Conservation (phyloP, 768 basidiomycete genomes). For the Tylopilus cervinicoccineus region DNA sequence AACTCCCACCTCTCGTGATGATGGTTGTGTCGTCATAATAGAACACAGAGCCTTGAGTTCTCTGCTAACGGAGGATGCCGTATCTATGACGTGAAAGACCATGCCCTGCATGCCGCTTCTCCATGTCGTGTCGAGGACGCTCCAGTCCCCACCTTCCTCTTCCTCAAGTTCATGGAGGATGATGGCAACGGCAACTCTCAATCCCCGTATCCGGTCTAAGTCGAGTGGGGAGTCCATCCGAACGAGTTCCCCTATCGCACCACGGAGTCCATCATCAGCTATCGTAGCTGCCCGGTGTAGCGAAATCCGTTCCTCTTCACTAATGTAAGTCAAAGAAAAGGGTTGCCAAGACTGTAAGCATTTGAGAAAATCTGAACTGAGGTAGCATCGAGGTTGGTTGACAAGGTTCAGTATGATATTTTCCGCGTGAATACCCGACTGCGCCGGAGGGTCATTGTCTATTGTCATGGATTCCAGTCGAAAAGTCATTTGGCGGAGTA, state of each 20-base stretch:
- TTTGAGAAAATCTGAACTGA: conserved; percentile 54
- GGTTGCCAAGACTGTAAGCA: conserved; percentile 60
- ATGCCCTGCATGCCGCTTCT: conserved; percentile 55
- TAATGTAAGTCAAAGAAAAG: conserved; percentile 57
- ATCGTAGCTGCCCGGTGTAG: conserved; percentile 61
- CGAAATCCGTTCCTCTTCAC: conserved; percentile 53
- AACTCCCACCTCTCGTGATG: conserved; percentile 37
- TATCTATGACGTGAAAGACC: conserved; percentile 50
- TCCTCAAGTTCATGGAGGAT: conserved; percentile 48
- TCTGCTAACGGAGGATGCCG: conserved; percentile 44
- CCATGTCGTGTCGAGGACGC: conserved; percentile 56
- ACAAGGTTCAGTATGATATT: conserved; percentile 60
- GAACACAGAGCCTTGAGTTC: conserved; percentile 56
- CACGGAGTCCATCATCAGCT: conserved; percentile 62
- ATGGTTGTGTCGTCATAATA: conserved; percentile 34
- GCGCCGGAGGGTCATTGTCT: conserved; percentile 56
- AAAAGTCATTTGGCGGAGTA: conserved; percentile 67
- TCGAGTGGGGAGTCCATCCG: conserved; percentile 26
- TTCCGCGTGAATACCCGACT: conserved; percentile 65
- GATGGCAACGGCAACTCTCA: conserved; percentile 62
- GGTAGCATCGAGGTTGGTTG: conserved; percentile 55
- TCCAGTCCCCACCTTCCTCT: conserved; percentile 53
- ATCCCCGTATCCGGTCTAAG: conserved; percentile 49
- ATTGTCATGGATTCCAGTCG: conserved; percentile 71
- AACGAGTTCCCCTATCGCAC: conserved; percentile 60